Conservation (phyloP, 257 asterid genomes). For the Fraxinus excelsior region DNA sequence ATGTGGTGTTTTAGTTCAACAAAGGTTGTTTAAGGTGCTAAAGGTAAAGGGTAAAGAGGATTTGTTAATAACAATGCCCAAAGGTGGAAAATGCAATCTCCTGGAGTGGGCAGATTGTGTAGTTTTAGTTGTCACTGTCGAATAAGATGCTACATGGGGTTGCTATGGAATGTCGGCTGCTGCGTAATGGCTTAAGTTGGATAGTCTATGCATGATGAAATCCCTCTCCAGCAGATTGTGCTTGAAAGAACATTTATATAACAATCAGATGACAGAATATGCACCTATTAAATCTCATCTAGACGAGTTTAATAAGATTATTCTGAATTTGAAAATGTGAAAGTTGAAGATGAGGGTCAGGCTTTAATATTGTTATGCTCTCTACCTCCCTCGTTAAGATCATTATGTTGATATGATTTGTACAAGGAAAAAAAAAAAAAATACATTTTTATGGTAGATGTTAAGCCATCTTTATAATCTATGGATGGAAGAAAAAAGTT, state of each 20-base stretch:
- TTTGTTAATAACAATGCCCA: not conserved
- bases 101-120: not conserved
- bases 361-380: not conserved
- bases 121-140: not conserved
- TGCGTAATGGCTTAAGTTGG: not conserved
- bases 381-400: not conserved
- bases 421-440: not conserved
- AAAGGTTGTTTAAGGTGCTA: not conserved
- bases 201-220: not conserved
- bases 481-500: not conserved
- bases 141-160: not conserved
- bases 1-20: too few species aligned
- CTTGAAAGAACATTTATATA: not conserved
- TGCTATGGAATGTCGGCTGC: not conserved
- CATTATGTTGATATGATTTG: not conserved
- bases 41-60: not conserved
- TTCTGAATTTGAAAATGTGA: not conserved
- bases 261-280: not conserved
- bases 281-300: not conserved
- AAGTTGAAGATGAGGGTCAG: not conserved
- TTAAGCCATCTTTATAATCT: not conserved
- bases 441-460: not conserved
- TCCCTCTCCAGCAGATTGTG: not conserved
- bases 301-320: not conserved
- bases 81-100: not conserved